A percentile compares a stretch with the other conserved stretches of the same genome.
These are phyloP conservation scores for Malus hybrid DNA, from an alignment of 331 rosid genomes.

Conservation along the genomic window DNA sequence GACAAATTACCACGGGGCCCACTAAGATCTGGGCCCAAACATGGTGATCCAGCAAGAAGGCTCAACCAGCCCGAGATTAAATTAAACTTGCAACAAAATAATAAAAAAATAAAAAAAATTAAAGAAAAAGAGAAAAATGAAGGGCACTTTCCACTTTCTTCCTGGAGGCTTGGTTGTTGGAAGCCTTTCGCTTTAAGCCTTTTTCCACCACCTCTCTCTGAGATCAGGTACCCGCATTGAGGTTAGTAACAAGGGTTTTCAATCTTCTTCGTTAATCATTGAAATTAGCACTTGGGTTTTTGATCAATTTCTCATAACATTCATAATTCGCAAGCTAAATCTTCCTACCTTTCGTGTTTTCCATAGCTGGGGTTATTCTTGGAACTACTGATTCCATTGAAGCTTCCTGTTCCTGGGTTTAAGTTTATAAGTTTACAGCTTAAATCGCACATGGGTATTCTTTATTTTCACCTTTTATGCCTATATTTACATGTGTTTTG, in stretches of 20 bases:
- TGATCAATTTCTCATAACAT: background rate
- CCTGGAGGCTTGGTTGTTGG: background rate
- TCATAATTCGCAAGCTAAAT: background rate
- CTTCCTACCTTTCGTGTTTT: background rate
- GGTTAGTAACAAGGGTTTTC: background rate
- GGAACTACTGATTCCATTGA: background rate
- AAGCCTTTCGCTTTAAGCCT: background rate
- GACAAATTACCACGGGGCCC: background rate
- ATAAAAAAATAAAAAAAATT: background rate
- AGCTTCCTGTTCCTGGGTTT: background rate
- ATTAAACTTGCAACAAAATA: background rate
- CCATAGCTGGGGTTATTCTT: background rate
- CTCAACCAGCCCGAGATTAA: background rate
- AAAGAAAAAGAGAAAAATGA: background rate
- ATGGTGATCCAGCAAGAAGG: background rate
- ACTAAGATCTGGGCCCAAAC: background rate
- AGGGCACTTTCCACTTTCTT: background rate
- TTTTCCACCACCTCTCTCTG: background rate
- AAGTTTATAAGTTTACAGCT: background rate
- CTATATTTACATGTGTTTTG: background rate
- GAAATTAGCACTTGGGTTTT: background rate
- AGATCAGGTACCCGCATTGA: background rate
- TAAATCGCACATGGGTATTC: background rate
- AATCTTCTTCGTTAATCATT: background rate
- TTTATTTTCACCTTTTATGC: no score